Percentiles rank a stretch among this genome's conserved stretches.
These are phyloP conservation scores for Cystobasidium slooffiae DNA, from an alignment of 1,284 basidiomycete species.

Conservation along the genomic window DNA sequence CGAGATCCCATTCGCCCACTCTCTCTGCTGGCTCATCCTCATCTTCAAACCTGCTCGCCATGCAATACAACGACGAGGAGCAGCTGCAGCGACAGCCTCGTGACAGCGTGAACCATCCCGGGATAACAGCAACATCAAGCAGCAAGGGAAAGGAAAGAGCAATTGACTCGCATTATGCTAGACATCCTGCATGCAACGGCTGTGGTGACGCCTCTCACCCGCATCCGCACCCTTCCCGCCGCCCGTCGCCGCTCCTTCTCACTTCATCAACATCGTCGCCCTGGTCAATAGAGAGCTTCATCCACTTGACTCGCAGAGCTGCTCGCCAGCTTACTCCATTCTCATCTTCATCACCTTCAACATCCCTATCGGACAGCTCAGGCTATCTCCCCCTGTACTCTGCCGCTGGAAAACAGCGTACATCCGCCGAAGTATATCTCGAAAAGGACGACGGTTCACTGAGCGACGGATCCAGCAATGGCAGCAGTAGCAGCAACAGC, in stretches of 20 bases:
- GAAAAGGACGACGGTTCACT: neutral
- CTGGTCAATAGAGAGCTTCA: neutral
- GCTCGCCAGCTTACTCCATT: conserved; percentile 14
- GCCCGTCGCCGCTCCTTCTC: too few relatives aligned
- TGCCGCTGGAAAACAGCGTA: neutral
- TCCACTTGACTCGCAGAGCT: too few relatives aligned
- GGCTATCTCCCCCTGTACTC: conserved; percentile 7
- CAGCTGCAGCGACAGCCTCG: neutral
- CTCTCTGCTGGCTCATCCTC: conserved; percentile 5
- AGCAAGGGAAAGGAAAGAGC: neutral
- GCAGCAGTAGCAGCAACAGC: neutral
- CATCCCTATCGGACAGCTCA: neutral
- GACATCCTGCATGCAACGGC: neutral
- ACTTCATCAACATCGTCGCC: conserved; percentile 3
- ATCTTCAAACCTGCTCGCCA: conserved; percentile 1
- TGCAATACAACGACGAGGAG: neutral
- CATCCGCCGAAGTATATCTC: neutral
- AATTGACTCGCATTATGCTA: neutral
- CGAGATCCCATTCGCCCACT: conserved; percentile 6
- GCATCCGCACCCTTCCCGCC: too few relatives aligned
- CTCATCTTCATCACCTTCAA: neutral
- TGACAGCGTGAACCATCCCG: neutral
- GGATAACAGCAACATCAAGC: neutral
- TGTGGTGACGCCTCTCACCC: neutral
- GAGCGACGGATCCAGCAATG: too few relatives aligned